phyloP scores from a whole-genome alignment of 192 early-diverging fungal species.

The Geosiphon pyriformis region DNA sequence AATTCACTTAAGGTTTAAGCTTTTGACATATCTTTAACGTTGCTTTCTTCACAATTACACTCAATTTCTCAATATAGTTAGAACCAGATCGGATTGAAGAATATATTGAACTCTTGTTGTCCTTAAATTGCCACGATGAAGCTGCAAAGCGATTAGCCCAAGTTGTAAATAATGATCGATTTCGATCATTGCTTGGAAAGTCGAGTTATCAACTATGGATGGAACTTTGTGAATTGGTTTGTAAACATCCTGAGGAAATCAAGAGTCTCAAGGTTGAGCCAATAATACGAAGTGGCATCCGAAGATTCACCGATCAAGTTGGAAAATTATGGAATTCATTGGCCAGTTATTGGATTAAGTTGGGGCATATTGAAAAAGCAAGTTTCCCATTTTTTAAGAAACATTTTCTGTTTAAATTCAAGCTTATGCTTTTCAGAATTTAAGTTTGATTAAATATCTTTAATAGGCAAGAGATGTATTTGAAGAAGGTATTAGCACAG shows the following conservation, averaged over 20 bases:
- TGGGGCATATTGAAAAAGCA: constrained; percentile 66
- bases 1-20: no score
- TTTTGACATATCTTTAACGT: no score
- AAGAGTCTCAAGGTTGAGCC: constrained; percentile 69
- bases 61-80: constrained; percentile 36
- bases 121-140: constrained; percentile 62
- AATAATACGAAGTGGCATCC: constrained; percentile 81
- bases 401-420: constrained; percentile 38
- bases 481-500: constrained; percentile 80
- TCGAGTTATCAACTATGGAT: constrained; percentile 75
- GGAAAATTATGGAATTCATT: constrained; percentile 86
- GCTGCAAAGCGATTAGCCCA: constrained; percentile 68
- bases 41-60: no score
- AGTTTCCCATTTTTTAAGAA: constrained; percentile 22
- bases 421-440: not conserved
- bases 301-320: constrained; percentile 74
- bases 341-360: constrained; percentile 74
- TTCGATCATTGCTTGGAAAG: constrained; percentile 61
- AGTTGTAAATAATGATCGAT: constrained; percentile 70
- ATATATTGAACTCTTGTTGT: constrained; percentile 67
- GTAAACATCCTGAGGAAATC: constrained; percentile 64
- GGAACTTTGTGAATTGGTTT: constrained; percentile 75
- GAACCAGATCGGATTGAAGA: constrained; percentile 74
- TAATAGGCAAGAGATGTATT: constrained; percentile 84
- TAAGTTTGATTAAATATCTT: not conserved